These are phyloP conservation scores for Cyclotella distinguenda DNA, from an alignment of 108 stramenopile species.

Conservation along the genomic window DNA sequence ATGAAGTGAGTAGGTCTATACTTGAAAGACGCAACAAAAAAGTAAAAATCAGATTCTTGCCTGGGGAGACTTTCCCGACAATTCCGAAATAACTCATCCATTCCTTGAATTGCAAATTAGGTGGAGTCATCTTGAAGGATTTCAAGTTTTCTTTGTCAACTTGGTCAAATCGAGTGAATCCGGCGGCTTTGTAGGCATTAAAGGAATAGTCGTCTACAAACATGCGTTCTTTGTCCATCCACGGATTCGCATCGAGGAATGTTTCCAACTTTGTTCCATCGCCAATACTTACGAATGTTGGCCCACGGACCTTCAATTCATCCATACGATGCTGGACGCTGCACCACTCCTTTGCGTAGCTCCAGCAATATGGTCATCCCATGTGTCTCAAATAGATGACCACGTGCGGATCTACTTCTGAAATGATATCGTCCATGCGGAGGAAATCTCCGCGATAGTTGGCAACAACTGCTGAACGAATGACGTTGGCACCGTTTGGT, in stretches of 20 bases:
- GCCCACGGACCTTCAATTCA: conserved; percentile 49
- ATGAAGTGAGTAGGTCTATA: not conserved
- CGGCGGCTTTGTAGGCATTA: conserved; percentile 68
- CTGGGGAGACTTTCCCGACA: conserved; percentile 64
- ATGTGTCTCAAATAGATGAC: conserved; percentile 81
- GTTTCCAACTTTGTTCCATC: conserved; percentile 63
- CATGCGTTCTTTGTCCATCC: conserved; percentile 47
- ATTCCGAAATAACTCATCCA: conserved; percentile 59
- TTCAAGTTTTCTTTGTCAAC: conserved; percentile 55
- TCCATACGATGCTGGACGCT: conserved; percentile 54
- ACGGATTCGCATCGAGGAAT: conserved; percentile 74
- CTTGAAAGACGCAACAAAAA: not conserved
- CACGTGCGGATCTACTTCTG: conserved; percentile 48
- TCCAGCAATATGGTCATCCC: conserved; percentile 93
- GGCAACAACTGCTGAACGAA: conserved; percentile 47
- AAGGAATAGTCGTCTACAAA: conserved; percentile 79
- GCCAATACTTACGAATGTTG: conserved; percentile 79
- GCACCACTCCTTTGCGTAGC: conserved; percentile 78
- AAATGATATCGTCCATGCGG: conserved; percentile 54
- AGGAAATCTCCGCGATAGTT: conserved; percentile 60
- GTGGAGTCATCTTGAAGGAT: conserved; percentile 59
- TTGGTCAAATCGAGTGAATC: conserved; percentile 56
- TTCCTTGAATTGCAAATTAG: conserved; percentile 45
- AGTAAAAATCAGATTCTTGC: not conserved
- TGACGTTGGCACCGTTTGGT: conserved; percentile 23